These are phyloP conservation scores for Erythrophleum ivorense DNA, from an alignment of 331 rosid species.

Conservation along the genomic window DNA sequence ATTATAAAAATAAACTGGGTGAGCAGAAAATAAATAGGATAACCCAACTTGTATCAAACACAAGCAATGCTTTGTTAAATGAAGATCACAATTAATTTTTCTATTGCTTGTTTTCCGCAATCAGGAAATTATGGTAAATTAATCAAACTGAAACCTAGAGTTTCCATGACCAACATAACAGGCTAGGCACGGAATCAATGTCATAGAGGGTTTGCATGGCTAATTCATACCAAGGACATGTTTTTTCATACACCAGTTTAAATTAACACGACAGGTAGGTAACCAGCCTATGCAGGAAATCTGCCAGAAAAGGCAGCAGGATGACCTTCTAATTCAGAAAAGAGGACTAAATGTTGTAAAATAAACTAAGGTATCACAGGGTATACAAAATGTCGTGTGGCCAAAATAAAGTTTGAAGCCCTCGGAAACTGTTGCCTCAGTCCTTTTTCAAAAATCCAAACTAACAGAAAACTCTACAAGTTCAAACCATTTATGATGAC, in stretches of 20 bases:
- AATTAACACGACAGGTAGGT: constrained; percentile 5
- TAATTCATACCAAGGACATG: neutral
- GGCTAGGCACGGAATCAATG: constrained; percentile 11
- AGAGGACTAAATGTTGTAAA: constrained; percentile 4
- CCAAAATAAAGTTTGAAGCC: constrained; percentile 22
- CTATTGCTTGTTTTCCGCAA: constrained; percentile 4
- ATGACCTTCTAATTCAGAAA: neutral
- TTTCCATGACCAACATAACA: constrained; percentile 5
- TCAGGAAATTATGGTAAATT: neutral
- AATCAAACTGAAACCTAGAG: constrained; percentile 14
- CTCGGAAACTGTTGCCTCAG: constrained; percentile 13
- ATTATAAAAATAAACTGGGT: constrained; percentile 38
- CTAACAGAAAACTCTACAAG: constrained; percentile 16
- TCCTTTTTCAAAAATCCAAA: constrained; percentile 31
- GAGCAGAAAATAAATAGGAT: constrained; percentile 26
- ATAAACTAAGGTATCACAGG: neutral
- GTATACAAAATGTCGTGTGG: constrained; percentile 12
- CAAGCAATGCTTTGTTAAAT: constrained; percentile 25
- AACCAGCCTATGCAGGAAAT: neutral
- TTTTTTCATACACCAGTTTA: neutral
- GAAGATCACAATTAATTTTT: neutral
- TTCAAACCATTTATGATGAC: constrained; percentile 17
- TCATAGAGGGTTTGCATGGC: neutral
- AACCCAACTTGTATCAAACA: neutral
- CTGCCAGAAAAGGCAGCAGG: constrained; percentile 9